Evolutionary conservation across 2,329 filamentous ascomycete species (phyloP), one percentile per base, ranked within the genome.

Genomic region (Fusarium heterosporum): DNA sequence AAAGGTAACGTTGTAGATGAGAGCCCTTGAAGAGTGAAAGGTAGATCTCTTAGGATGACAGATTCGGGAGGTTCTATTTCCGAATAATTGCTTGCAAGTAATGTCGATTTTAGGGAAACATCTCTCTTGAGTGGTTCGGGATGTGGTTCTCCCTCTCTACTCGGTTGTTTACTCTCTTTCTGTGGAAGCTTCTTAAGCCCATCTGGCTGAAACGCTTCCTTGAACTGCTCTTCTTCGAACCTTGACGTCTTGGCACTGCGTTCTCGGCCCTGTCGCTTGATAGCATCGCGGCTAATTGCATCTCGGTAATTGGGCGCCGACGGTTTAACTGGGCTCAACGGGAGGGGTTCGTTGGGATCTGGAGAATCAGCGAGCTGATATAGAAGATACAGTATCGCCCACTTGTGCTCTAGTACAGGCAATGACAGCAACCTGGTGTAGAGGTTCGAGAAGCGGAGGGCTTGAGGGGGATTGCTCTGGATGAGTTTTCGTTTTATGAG

Each of bases 351-450:
- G 70, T 78, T 81, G 3, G 85, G 85, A 61, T 87, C 82, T 32
- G 85, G 84, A 5, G 86, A 88, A 74, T 94, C 91, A 63, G 92
- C 89, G 46, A 97, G 86, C 72, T 93, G 89, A 76, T 96, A 91
- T 40, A 99, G 86, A 40, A 99, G 88, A 76, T 96, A 96, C 19
- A 99, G 84, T 68, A 99, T 97, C 4, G 92, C 93, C 93, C 94
- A 98, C 85, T 99, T 99, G 78, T 97, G 92, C 73, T 92, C 91
- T 42, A 99, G 85, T 8, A 98, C 94, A 1, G 94, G 94, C 68
- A 97, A 89, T n/a, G 93, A 92, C 26, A 97, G 84, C 17, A 99
- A 86, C 56, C 93, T 87, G 32, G 93, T 93, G 79, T 97, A 97
- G 28, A 99, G 86, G 74, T 97, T 96, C 25, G 93, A 91, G 79